phyloP scores from a whole-genome alignment of 257 asterid genomes.

The Capsicum rhomboideum region DNA sequence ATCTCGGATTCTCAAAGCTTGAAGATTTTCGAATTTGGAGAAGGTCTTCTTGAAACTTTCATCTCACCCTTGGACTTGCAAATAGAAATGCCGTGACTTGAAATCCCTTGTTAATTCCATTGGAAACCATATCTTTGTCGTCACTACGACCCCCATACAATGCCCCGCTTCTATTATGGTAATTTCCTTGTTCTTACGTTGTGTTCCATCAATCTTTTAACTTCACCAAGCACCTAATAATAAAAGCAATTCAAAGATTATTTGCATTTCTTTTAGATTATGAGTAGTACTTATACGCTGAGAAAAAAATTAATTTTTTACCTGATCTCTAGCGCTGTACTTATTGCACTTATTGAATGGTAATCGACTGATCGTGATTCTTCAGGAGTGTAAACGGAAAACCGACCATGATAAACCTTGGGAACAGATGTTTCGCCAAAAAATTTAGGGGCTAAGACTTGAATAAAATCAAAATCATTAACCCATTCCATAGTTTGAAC shows the following conservation, averaged over 20 bases:
- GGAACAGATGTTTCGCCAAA: too few species aligned
- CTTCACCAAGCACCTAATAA: too few species aligned
- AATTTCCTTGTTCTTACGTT: constrained; percentile 33
- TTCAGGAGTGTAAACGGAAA: constrained; percentile 18
- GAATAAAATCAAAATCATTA: too few species aligned
- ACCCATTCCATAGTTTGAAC: too few species aligned
- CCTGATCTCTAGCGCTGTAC: constrained; percentile 44
- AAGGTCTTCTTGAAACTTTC: neutral
- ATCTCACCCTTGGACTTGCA: constrained; percentile 39
- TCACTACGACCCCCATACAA: constrained; percentile 52
- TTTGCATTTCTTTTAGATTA: too few species aligned
- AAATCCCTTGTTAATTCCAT: constrained; percentile 24
- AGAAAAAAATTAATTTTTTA: neutral
- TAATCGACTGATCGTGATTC: constrained; percentile 1
- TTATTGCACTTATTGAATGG: constrained; percentile 9
- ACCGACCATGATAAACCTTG: constrained; percentile 2
- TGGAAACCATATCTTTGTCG: constrained; percentile 34
- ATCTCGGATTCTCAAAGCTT: too few species aligned
- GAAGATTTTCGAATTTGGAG: too few species aligned
- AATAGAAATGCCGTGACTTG: constrained; percentile 37
- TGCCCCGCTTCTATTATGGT: constrained; percentile 65
- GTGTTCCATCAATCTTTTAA: too few species aligned
- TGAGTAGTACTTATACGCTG: too few species aligned
- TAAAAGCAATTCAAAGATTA: too few species aligned
- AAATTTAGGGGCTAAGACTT: too few species aligned